Evolutionary conservation across 495 filamentous ascomycete genomes (phyloP), one percentile per base, ranked within the genome.

Genomic region (Podospora didyma): DNA sequence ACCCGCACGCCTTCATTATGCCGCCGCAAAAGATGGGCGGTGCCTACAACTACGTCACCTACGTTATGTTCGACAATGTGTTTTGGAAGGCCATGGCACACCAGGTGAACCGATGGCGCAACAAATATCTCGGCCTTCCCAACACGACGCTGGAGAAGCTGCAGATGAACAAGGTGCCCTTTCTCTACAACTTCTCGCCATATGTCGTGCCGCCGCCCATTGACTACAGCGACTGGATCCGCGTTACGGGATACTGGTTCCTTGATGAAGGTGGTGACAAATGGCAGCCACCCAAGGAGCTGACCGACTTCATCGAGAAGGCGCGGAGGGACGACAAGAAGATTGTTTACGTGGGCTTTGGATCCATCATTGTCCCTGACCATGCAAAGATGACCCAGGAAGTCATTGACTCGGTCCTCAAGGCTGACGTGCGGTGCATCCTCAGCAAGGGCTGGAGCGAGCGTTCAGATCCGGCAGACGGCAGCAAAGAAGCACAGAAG

Each of bases 371-470:
- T 12, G 92, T 98, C n/a, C 85, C 88, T 0, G 92, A 98, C 67
- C 88, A 92, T 11, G 84, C 82, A 35, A 90, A 89, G 51, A 78
- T 98, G 66, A 97, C 93, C 35, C 82, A 85, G 62, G 92, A 92
- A 0, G 88, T 98, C 12, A 86, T 98, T 31, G 89, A 96, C 53
- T 91, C 90, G 0, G 90, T 97, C 6, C 71, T 84, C 53, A 96
- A 95, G 70, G 95, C 95, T 0, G 93, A 95, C 63, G 90, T 97
- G 4, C 84, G 93, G 46, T 97, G 95, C 62, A 94, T 98, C 62
- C 79, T 98, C 7, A 96, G 90, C 23, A 97, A 97, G 68, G 94
- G 94, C n/a, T 98, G 94, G 94, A 96, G 92, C n/a, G 94, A 97
- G 69, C 84, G 92, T 60, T 63, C 54, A 58, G 77, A 84, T 44